phyloP scores from a whole-genome alignment of 495 filamentous ascomycete species.

The Schizothecium vesticola region DNA sequence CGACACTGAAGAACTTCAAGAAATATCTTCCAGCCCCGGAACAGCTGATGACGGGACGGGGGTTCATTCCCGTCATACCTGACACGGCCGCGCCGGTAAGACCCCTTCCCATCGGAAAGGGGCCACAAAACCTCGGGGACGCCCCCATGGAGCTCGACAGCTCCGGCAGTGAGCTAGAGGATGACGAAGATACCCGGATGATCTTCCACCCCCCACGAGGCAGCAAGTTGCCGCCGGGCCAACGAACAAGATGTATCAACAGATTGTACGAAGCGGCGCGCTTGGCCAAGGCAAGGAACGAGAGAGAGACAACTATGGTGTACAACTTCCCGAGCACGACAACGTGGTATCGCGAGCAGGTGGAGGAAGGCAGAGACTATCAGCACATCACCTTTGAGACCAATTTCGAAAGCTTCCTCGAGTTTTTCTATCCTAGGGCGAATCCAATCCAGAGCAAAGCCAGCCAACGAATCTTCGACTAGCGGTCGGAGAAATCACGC shows the following conservation, averaged over 20 bases:
- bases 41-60: conserved; percentile 13
- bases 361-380: conserved; percentile 34
- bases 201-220: conserved; percentile 41
- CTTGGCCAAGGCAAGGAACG: conserved; percentile 15
- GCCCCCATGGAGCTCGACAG: conserved; percentile 19
- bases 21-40: conserved; percentile 27
- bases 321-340: conserved; percentile 36
- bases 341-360: conserved; percentile 42
- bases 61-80: conserved; percentile 14
- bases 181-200: conserved; percentile 27
- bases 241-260: conserved; percentile 33
- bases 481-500: not conserved
- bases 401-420: not conserved
- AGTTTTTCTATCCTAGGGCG: not conserved
- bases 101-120: not conserved
- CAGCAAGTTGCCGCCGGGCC: conserved; percentile 8
- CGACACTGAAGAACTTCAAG: conserved; percentile 21
- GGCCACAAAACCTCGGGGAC: not conserved
- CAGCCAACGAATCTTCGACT: not conserved
- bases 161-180: not conserved
- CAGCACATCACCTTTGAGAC: conserved; percentile 35
- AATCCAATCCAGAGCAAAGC: not conserved
- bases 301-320: conserved; percentile 20
- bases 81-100: not conserved
- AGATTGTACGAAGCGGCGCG: conserved; percentile 34